Base-by-base conservation (phyloP, 2,329 filamentous ascomycete genomes). In the Fusarium newnesense region DNA sequence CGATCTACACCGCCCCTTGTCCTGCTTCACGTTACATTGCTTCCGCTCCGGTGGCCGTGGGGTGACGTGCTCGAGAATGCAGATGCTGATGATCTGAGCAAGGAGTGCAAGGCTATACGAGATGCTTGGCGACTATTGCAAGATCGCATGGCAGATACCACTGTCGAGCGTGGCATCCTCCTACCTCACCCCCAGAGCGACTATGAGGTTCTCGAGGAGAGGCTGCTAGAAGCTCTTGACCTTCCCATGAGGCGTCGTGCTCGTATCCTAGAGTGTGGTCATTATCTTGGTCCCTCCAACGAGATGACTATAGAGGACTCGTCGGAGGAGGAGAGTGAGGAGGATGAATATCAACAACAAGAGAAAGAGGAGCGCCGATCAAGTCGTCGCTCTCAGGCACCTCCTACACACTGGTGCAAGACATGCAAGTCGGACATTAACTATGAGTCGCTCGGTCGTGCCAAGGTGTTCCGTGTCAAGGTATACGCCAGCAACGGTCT, bases 401-500 rank as follows among this genome's bases (percentile, higher is more conserved):
- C 83, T 73, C 84, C 80, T 16, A 72, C 73, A 57, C 88, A 90
- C 72, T 91, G 89, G 89, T 91, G 89, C 76, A 80, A 76, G 28
- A 88, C 86, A 1, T 91, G 89, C 77, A 83, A 81, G n/a, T 83
- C 82, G 39, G 88, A 90, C 58, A 90, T 90, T 69, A 83, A 81
- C 44, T 88, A 83, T 73, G 88, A 90, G 72, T 82, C 85, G 44
- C 86, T 88, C 7, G 88, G 87, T 4, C 78, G 83, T 9, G 82
- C 85, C 64, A 89, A 88, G 76, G 86, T 91, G 54, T 96, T 94
- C 86, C 89, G 91, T 36, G 88, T 98, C 80, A 96, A 95, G 79
- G 92, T 98, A 2, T 99, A 96, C 78, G 96, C 96, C 2, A 96
- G 95, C 59, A 99, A 98, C 81, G 96, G 96, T 0, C 85, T 98